phyloP scores from a whole-genome alignment of 169 alveolate genomes.

The Cyclospora cayetanensis region DNA sequence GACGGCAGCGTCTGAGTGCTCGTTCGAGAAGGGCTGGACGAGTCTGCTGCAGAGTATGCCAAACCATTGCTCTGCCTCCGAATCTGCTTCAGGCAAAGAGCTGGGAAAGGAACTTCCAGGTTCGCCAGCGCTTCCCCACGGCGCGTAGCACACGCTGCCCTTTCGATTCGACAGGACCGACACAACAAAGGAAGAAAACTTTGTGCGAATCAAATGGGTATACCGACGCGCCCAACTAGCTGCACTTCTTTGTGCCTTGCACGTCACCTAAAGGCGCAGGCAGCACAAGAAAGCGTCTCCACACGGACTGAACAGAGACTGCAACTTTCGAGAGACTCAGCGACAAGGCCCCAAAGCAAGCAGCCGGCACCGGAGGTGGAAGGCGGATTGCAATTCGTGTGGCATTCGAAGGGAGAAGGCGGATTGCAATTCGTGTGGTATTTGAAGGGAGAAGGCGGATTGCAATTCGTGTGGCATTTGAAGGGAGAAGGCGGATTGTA shows the following conservation, averaged over 20 bases:
- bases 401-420: too few relatives aligned
- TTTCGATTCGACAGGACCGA: conserved; percentile 10
- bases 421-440: too few relatives aligned
- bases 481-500: too few relatives aligned
- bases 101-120: not conserved
- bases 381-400: too few relatives aligned
- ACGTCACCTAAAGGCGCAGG: conserved; percentile 1
- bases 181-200: conserved; percentile 30
- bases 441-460: too few relatives aligned
- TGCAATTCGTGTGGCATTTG: too few relatives aligned
- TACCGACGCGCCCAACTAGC: conserved; percentile 64
- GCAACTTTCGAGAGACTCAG: too few relatives aligned
- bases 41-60: conserved; percentile 58
- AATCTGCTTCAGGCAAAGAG: not conserved
- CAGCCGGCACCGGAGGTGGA: too few relatives aligned
- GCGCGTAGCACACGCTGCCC: conserved; percentile 63
- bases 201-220: conserved; percentile 39
- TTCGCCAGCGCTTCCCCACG: conserved; percentile 29
- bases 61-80: conserved; percentile 38
- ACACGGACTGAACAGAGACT: too few relatives aligned
- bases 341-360: too few relatives aligned
- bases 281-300: not conserved
- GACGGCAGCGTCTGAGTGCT: not conserved
- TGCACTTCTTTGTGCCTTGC: conserved; percentile 33
- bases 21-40: conserved; percentile 10